Conservation (phyloP, 2,329 filamentous ascomycete species). For the Pseudomassariella vexata region DNA sequence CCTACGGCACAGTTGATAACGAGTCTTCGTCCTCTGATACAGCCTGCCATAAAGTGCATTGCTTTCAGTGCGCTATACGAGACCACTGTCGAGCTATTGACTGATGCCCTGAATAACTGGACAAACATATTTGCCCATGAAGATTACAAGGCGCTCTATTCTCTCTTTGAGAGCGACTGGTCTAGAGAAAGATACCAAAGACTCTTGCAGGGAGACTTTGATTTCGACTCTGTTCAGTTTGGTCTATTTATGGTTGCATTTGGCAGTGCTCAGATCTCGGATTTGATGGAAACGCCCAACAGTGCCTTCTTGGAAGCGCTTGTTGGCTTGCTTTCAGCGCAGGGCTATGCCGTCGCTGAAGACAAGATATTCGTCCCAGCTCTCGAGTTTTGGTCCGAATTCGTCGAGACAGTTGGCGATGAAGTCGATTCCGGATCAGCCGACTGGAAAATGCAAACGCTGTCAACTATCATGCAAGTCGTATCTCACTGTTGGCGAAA, state of each 20-base stretch:
- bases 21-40: constrained; percentile 54
- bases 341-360: constrained; percentile 64
- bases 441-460: constrained; percentile 53
- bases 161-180: constrained; percentile 57
- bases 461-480: constrained; percentile 55
- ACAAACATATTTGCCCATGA: constrained; percentile 54
- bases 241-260: constrained; percentile 63
- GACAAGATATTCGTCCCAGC: constrained; percentile 69
- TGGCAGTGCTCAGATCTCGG: constrained; percentile 58
- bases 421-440: constrained; percentile 44
- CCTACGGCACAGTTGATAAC: constrained; percentile 51
- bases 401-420: constrained; percentile 63
- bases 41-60: constrained; percentile 55
- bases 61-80: constrained; percentile 53
- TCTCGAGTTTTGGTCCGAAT: constrained; percentile 77
- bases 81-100: constrained; percentile 56
- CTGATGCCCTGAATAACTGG: constrained; percentile 60
- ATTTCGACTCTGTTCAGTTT: constrained; percentile 60
- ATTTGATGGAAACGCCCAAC: constrained; percentile 48
- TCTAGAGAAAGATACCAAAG: constrained; percentile 48
- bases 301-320: constrained; percentile 51
- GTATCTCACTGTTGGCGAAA: constrained; percentile 64
- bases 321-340: constrained; percentile 59
- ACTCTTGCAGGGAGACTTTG: constrained; percentile 54
- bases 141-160: constrained; percentile 51